Base-by-base conservation (phyloP, 495 filamentous ascomycete species). In the Penicillium bialowiezense region DNA sequence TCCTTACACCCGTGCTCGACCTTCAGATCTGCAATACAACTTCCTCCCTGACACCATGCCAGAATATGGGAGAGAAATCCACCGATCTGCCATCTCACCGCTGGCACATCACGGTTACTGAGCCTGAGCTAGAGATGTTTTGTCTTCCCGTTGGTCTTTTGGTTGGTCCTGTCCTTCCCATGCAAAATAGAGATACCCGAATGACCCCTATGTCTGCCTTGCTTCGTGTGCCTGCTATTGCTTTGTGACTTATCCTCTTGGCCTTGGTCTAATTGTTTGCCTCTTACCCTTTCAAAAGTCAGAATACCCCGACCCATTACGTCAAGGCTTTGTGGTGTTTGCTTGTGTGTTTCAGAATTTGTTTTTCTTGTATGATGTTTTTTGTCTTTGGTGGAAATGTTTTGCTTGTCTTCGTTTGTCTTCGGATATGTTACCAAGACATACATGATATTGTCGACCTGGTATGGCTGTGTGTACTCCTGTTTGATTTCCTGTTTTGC, bases 1-100 rank as follows among this genome's bases (percentile, higher is more conserved):
- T n/a, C 58, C 62, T 1, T 75, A 76, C 35, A 67, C 56, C 12
- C 65, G 63, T 18, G 60, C 69, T 6, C 58, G 56, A 33, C 65
- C 56, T 23, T 10, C 53, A 12, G 59, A 63, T 5, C 44, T 52
- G 1, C 23, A 26, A 26, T 58, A 50, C 45, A 47, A 34, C 7
- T 10, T 61, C 26, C 34, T 52, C 7, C 36, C 52, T 2, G 62
- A 68, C 33, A 28, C 45, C 12, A 20, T 62, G 29, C 32, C 55
- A 10, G 59, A 59, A 38, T 64, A 59, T 37, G 60, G 57, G 49
- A 57, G 52, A n/a, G 41, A 60, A 23, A 24, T 57, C 37, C 58
- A 65, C 41, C 52, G 50, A 28, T 31, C 64, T 29, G 51, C 64
- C 17, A 46, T 63, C 37, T 51, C 59, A 34, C 54, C 65, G 26